Base-by-base conservation (phyloP, 805 yeast species). In the Candida saitoana region DNA sequence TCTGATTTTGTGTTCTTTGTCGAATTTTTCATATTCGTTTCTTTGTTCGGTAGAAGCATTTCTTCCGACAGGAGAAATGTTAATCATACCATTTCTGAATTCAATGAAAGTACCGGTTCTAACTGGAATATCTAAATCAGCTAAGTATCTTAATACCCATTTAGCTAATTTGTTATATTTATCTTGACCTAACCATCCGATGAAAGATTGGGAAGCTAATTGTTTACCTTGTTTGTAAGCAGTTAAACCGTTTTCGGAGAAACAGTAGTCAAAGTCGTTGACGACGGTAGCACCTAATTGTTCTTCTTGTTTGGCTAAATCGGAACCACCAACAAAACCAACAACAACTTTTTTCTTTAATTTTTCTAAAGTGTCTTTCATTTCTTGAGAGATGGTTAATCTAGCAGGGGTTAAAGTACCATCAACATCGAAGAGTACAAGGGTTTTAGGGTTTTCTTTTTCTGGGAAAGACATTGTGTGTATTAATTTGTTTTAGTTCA, bases 31-130 rank as follows among this genome's bases (percentile, higher is more conserved):
- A 63, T 75, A 93, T 55, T 89, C 97, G 68, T 79, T 82, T 75
- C 99, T 87, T 77, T 93, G 97, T 52, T 79, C 80, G 53, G 88
- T 88, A 32, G 95, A 82, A 48, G 98, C 98, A 65, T 93, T 93
- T 81, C 99, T 88, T 60, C 99, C 99, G 47, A 93, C 81, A 55
- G 99, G 99, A 12, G 97, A 89, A 49, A 93, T 88, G 71, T 93
- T 93, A 70, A 93, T 87, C 96, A 93, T 90, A 68, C 99, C 99
- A 68, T 93, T 93, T 81, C 99, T 87, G 79, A 93, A 93, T 77
- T 93, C 99, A 55, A 93, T 73, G 70, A 93, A 93, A 46, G 99
- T 93, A 68, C 99, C 99, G 76, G 97, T 88, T 82, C 97, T 88
- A 65, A 85, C 78, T 61, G 99, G 99, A 54, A 93, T 67, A 51